Evolutionary conservation across 768 basidiomycete species (phyloP), one percentile per base, ranked within the genome.

Genomic region (Lactarius vividus): DNA sequence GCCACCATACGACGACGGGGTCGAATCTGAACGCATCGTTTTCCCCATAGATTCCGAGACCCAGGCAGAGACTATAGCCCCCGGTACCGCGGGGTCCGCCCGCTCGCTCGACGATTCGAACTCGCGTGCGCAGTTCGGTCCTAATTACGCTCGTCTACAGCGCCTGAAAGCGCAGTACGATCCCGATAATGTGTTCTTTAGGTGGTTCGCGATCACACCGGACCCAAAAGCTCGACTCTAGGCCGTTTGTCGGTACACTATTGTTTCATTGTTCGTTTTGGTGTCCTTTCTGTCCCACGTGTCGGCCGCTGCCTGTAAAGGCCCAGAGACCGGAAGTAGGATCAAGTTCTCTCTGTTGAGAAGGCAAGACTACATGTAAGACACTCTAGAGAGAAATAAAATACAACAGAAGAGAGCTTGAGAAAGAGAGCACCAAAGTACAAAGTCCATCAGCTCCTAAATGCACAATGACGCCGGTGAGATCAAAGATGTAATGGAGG

Each of bases 111-210:
- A 70, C 16, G 55, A 39, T 61, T 66, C 63, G 20, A 71, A 59
- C 28, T 67, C 75, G 8, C 63, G 63, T n/a, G 62, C 57, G 23
- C 66, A 79, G 29, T 82, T 77, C 63, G 77, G 77, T 16, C 69
- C 71, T 4, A 78, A 79, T 64, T 80, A 81, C 61, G 64, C 73
- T 0, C 72, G 73, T 53, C 70, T 83, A 59, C 79, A 78, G 60
- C 65, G 69, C 58, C 63, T 79, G 57, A 80, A 79, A 66, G 71
- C 70, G 59, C 71, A 71, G 57, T 78, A 78, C 54, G 77, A 78
- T 62, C 77, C 77, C 1, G 70, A 75, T 9, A 68, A 63, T 57
- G 63, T 78, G 13, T 80, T 79, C 66, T 70, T 71, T 44, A 75
- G 73, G 55, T 79, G 79, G 76, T 75, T 73, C 61, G 67, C 71